Conservation (phyloP, 768 basidiomycete genomes). For the Panaeolus papilionaceus region DNA sequence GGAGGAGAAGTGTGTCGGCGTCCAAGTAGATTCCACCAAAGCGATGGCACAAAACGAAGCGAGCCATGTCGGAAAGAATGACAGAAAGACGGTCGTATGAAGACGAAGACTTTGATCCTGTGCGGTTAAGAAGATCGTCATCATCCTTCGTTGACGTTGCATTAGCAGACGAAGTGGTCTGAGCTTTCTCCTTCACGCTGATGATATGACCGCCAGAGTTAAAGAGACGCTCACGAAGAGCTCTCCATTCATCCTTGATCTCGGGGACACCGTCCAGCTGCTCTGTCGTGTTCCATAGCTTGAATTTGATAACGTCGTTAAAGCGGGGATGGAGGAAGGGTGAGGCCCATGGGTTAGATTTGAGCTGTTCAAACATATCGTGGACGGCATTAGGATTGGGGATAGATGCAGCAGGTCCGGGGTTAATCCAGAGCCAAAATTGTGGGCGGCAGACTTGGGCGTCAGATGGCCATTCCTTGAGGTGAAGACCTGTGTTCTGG, state of each 20-base stretch:
- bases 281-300: slow-evolving; percentile 96
- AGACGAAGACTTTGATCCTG: slow-evolving; percentile 86
- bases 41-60: slow-evolving; percentile 93
- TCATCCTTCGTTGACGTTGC: slow-evolving; percentile 57
- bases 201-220: slow-evolving; percentile 87
- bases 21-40: slow-evolving; percentile 96
- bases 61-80: slow-evolving; percentile 94
- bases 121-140: slow-evolving; percentile 69
- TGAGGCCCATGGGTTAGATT: slow-evolving; percentile 86
- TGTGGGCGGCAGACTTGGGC: slow-evolving; percentile 78
- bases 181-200: slow-evolving; percentile 50
- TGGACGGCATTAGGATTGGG: slow-evolving; percentile 78
- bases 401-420: slow-evolving; percentile 85
- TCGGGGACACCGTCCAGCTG: slow-evolving; percentile 89
- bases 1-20: slow-evolving; percentile 89
- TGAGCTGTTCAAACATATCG: slow-evolving; percentile 85
- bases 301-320: slow-evolving; percentile 89
- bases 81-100: slow-evolving; percentile 93
- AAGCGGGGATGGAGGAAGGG: slow-evolving; percentile 92
- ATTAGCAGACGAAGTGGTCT: slow-evolving; percentile 44
- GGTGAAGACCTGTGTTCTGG: slow-evolving; percentile 86
- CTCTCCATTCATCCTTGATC: slow-evolving; percentile 88
- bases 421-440: slow-evolving; percentile 97
- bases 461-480: slow-evolving; percentile 46
- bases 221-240: slow-evolving; percentile 75